These are phyloP conservation scores for Nannochloropsis granulata DNA, from an alignment of 108 stramenopile species.

Conservation along the genomic window DNA sequence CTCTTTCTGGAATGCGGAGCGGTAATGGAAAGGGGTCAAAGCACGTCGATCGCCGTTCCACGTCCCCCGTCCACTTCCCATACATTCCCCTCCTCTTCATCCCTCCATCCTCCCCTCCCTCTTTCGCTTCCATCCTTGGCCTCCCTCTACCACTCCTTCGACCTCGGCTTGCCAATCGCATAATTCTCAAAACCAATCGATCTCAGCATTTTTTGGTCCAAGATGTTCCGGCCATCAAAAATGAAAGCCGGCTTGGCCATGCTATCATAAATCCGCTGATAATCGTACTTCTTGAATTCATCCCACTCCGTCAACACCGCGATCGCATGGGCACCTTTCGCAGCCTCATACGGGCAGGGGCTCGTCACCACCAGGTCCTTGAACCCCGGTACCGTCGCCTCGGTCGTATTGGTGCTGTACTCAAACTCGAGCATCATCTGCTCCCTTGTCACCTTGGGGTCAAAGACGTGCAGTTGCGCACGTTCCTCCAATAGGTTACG, in stretches of 20 bases:
- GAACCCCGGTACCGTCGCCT: slow-evolving; percentile 51
- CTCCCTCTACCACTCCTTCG: not conserved
- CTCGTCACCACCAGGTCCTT: slow-evolving; percentile 58
- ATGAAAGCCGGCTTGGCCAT: slow-evolving; percentile 98
- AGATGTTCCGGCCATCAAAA: slow-evolving; percentile 91
- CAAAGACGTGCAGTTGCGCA: slow-evolving; percentile 81
- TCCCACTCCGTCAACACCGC: slow-evolving; percentile 98
- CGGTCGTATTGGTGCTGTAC: slow-evolving; percentile 82
- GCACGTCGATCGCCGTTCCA: too few relatives aligned
- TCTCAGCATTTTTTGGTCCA: slow-evolving; percentile 71
- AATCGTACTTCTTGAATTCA: slow-evolving; percentile 90
- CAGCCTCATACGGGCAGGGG: slow-evolving; percentile 69
- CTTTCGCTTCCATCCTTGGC: too few relatives aligned
- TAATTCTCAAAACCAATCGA: slow-evolving; percentile 80
- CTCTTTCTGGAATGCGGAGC: too few relatives aligned
- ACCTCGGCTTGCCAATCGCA: not conserved
- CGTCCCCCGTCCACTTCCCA: too few relatives aligned
- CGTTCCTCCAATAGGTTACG: slow-evolving; percentile 83
- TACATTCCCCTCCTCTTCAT: too few relatives aligned
- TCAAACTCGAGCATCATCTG: slow-evolving; percentile 93
- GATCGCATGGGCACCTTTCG: slow-evolving; percentile 87
- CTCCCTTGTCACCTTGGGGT: slow-evolving; percentile 73
- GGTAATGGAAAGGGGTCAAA: too few relatives aligned
- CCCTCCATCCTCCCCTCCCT: too few relatives aligned
- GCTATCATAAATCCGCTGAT: slow-evolving; percentile 60